Evolutionary conservation across 2,329 filamentous ascomycete species (phyloP).

Genomic region (Aspergillus sojae): DNA sequence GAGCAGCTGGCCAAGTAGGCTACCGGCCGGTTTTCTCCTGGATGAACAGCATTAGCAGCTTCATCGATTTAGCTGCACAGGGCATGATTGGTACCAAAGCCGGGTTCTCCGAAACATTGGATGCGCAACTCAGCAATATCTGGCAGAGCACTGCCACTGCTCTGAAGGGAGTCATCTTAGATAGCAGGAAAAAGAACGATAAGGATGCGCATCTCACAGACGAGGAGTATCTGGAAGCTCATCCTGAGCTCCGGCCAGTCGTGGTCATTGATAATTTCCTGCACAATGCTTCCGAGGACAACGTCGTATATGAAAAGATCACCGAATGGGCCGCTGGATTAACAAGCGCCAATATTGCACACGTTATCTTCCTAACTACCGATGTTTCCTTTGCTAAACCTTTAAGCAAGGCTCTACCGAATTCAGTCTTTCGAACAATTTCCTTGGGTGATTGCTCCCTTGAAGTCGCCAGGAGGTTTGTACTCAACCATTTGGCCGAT

Average conservation of each 20-base stretch:
- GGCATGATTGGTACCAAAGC: conserved; percentile 93
- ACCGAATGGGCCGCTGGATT: conserved; percentile 88
- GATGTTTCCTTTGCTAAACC: conserved; percentile 88
- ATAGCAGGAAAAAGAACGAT: conserved; percentile 69
- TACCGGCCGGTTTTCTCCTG: conserved; percentile 94
- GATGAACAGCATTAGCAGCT: conserved; percentile 91
- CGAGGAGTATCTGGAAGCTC: conserved; percentile 86
- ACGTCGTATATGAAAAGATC: conserved; percentile 72
- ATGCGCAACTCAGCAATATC: conserved; percentile 87
- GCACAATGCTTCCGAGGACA: conserved; percentile 71
- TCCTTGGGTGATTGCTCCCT: conserved; percentile 83
- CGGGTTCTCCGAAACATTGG: conserved; percentile 89
- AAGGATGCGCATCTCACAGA: conserved; percentile 73
- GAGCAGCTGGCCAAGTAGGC: conserved; percentile 79
- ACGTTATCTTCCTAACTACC: conserved; percentile 91
- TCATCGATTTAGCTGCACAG: conserved; percentile 89
- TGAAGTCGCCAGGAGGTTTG: conserved; percentile 83
- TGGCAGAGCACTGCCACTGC: conserved; percentile 80
- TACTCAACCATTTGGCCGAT: conserved; percentile 75
- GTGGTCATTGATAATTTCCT: conserved; percentile 92
- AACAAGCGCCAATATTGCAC: conserved; percentile 84
- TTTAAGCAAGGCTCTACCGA: conserved; percentile 81
- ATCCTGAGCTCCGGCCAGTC: conserved; percentile 79
- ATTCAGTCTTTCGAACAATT: conserved; percentile 85
- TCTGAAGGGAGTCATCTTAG: conserved; percentile 74